These are phyloP conservation scores for Smallanthus sonchifolius DNA, from an alignment of 129 eudicot species.

Conservation along the genomic window DNA sequence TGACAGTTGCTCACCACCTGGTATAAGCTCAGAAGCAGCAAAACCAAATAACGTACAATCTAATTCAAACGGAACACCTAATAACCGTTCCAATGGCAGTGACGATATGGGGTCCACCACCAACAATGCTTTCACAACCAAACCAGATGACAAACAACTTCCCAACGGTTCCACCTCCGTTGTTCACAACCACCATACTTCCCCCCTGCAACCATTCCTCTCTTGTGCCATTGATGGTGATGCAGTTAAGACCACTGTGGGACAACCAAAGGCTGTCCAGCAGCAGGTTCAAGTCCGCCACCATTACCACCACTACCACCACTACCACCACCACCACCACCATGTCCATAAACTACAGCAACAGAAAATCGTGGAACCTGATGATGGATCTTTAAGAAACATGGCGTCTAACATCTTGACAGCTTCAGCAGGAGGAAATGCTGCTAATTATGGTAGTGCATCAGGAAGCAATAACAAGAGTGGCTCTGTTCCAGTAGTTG, in stretches of 20 bases:
- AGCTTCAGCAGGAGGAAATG: slow-evolving; percentile 48
- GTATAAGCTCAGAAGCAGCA: slow-evolving; percentile 56
- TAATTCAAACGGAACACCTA: slow-evolving; percentile 42
- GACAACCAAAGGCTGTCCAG: slow-evolving; percentile 11
- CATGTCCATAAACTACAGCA: slow-evolving; percentile 41
- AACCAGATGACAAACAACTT: slow-evolving; percentile 43
- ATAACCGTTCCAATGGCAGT: slow-evolving; percentile 55
- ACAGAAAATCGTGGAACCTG: slow-evolving; percentile 33
- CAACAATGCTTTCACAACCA: slow-evolving; percentile 39
- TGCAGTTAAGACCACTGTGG: slow-evolving; percentile 2
- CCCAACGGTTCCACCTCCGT: slow-evolving; percentile 18
- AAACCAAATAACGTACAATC: slow-evolving; percentile 43
- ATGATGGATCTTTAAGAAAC: slow-evolving; percentile 34
- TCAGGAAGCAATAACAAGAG: slow-evolving; percentile 65
- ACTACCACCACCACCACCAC: slow-evolving; percentile 50
- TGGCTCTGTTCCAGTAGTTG: slow-evolving; percentile 36
- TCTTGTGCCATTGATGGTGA: slow-evolving; percentile 25
- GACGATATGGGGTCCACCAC: slow-evolving; percentile 81
- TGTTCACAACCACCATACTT: slow-evolving; percentile 18
- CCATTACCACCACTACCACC: slow-evolving; percentile 56
- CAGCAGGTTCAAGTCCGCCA: slow-evolving; percentile 39
- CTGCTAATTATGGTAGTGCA: slow-evolving; percentile 58
- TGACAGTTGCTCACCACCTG: slow-evolving; percentile 65
- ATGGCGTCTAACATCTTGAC: slow-evolving; percentile 30
- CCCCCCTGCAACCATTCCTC: slow-evolving; percentile 16